These are phyloP conservation scores for Candida takata DNA, from an alignment of 805 yeast genomes.

Conservation along the genomic window DNA sequence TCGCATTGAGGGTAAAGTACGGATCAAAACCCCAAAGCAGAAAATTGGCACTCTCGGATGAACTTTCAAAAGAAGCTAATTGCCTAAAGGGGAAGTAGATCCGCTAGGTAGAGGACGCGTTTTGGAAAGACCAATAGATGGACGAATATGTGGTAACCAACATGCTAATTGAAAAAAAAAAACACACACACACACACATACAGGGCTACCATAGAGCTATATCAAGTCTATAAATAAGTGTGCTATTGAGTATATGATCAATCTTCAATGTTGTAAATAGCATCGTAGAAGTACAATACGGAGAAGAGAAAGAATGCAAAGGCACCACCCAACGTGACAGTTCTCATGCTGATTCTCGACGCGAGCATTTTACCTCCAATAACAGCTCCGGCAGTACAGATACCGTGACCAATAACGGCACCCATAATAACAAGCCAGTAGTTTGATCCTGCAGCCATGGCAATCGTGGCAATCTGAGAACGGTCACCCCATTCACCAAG, in stretches of 20 bases:
- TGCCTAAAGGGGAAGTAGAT: no score
- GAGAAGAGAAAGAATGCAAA: constrained; percentile 80
- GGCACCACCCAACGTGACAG: constrained; percentile 88
- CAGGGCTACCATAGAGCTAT: no score
- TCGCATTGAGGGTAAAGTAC: no score
- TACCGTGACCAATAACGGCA: constrained; percentile 80
- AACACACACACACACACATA: no score
- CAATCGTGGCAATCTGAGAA: constrained; percentile 95
- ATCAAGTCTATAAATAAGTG: no score
- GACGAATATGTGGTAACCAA: no score
- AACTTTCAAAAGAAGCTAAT: no score
- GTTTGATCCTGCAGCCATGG: constrained; percentile 95
- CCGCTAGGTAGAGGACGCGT: no score
- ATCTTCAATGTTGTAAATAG: constrained; percentile 23
- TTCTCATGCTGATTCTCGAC: constrained; percentile 81
- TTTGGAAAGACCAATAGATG: no score
- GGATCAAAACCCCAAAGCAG: no score
- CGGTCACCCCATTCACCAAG: constrained; percentile 99
- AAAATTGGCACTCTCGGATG: no score
- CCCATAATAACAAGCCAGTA: constrained; percentile 87
- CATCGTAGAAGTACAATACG: constrained; percentile 70
- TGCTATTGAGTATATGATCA: background rate
- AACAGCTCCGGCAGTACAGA: constrained; percentile 89
- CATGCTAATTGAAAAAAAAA: no score
- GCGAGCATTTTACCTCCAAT: constrained; percentile 90